Evolutionary conservation across 176 grass and related monocot species (phyloP).

Genomic region (Lolium rigidum): DNA sequence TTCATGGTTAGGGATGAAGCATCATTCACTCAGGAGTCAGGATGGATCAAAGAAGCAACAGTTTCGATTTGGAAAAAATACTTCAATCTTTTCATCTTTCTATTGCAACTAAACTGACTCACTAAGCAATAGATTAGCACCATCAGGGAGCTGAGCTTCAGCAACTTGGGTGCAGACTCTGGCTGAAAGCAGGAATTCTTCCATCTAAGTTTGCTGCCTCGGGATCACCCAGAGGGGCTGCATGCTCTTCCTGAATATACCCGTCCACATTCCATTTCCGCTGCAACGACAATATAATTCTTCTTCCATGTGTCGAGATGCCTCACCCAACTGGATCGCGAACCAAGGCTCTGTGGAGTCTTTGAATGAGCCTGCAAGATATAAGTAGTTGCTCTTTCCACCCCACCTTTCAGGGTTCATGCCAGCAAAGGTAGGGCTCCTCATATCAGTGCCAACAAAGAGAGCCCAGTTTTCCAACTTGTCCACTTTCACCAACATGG

Average conservation of each 20-base stretch:
- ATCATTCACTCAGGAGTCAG: background rate
- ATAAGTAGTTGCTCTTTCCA: conserved; percentile 7
- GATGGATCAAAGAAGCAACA: background rate
- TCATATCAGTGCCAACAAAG: conserved; percentile 5
- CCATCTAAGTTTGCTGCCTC: background rate
- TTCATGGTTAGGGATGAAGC: background rate
- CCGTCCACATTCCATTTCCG: background rate
- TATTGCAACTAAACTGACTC: background rate
- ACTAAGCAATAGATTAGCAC: background rate
- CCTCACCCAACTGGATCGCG: background rate
- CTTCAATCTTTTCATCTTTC: background rate
- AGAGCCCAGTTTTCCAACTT: background rate
- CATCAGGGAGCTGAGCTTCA: background rate
- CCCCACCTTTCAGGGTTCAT: conserved; percentile 31
- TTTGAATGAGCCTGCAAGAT: background rate
- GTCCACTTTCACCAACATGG: conserved; percentile 6
- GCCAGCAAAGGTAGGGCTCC: background rate
- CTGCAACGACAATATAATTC: background rate
- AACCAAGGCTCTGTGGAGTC: background rate
- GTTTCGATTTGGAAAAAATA: background rate
- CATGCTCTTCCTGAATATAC: background rate
- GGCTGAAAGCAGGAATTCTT: background rate
- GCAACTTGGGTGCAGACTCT: background rate
- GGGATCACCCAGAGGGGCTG: background rate
- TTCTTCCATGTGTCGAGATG: background rate